These are phyloP conservation scores for Paramyrothecium roridum DNA, from an alignment of 2,329 filamentous ascomycete species.

Conservation along the genomic window DNA sequence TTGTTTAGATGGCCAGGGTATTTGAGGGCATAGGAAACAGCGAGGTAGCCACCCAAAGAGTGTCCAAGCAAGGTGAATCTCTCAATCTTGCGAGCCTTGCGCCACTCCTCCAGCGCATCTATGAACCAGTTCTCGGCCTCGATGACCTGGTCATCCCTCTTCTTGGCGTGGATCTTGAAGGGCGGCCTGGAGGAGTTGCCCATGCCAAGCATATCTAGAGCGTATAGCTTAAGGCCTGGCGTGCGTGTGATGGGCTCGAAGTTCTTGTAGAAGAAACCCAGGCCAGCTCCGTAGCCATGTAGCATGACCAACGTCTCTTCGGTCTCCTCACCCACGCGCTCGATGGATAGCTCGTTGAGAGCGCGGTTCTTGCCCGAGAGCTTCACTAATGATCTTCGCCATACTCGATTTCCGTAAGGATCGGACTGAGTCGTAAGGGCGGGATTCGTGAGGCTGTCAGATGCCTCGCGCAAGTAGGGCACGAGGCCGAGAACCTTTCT, in stretches of 20 bases:
- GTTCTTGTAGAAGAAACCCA: conserved; percentile 98
- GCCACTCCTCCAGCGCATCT: conserved; percentile 95
- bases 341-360: conserved; percentile 89
- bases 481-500: conserved; percentile 83
- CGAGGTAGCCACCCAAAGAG: conserved; percentile 91
- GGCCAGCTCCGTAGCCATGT: conserved; percentile 91
- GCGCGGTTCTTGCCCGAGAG: conserved; percentile 82
- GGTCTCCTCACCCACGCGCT: conserved; percentile 72
- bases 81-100: conserved; percentile 81
- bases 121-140: conserved; percentile 97
- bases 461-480: conserved; percentile 74
- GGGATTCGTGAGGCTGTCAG: conserved; percentile 58
- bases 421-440: conserved; percentile 54
- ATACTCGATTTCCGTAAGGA: conserved; percentile 79
- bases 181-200: conserved; percentile 79
- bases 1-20: conserved; percentile 95
- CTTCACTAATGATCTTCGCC: conserved; percentile 81
- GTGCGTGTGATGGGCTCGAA: conserved; percentile 82
- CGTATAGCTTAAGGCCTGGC: conserved; percentile 83
- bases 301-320: conserved; percentile 92
- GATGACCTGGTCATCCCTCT: conserved; percentile 72
- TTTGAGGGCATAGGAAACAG: conserved; percentile 91
- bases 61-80: conserved; percentile 92
- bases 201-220: conserved; percentile 94
- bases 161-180: conserved; percentile 83